A percentile compares a stretch with the other conserved stretches of the same genome.
phyloP scores from a whole-genome alignment of 2,329 filamentous ascomycete species.

The Cladophialophora yegresii region DNA sequence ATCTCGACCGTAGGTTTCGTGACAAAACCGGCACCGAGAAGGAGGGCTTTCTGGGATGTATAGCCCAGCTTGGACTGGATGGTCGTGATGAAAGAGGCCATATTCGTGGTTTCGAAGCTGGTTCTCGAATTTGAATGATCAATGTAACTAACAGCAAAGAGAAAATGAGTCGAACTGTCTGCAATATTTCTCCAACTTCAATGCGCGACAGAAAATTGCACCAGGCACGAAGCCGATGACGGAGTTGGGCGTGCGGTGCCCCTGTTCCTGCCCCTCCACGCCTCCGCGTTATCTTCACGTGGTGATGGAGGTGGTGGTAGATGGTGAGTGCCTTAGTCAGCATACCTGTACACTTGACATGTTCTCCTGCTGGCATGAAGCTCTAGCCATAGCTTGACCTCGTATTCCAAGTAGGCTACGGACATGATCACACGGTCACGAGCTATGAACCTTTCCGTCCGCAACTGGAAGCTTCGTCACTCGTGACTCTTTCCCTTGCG shows the following conservation, averaged over 20 bases:
- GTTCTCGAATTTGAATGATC: neutral
- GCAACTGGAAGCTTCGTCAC: neutral
- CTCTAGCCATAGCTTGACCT: neutral
- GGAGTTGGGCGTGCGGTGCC: conserved; percentile 19
- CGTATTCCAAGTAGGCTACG: neutral
- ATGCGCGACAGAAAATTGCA: conserved; percentile 18
- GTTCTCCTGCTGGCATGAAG: neutral
- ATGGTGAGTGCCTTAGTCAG: neutral
- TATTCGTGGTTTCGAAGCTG: conserved; percentile 6
- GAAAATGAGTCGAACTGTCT: conserved; percentile 19
- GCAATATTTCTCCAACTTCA: conserved; percentile 9
- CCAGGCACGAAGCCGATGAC: conserved; percentile 10
- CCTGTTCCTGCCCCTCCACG: neutral
- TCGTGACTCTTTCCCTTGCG: neutral
- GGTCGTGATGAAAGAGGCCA: conserved; percentile 27
- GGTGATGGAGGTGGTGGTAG: neutral
- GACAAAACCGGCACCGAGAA: conserved; percentile 46
- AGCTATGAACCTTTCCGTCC: neutral
- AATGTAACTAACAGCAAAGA: conserved; percentile 1
- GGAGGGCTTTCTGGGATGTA: conserved; percentile 32
- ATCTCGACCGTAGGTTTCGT: conserved; percentile 66
- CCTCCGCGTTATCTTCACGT: conserved; percentile 12
- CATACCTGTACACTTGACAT: neutral
- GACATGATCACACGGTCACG: neutral
- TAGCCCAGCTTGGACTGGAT: conserved; percentile 33